phyloP scores from a whole-genome alignment of 1,139 yeast genomes.

The Zygosaccharomyces pseudobailii region DNA sequence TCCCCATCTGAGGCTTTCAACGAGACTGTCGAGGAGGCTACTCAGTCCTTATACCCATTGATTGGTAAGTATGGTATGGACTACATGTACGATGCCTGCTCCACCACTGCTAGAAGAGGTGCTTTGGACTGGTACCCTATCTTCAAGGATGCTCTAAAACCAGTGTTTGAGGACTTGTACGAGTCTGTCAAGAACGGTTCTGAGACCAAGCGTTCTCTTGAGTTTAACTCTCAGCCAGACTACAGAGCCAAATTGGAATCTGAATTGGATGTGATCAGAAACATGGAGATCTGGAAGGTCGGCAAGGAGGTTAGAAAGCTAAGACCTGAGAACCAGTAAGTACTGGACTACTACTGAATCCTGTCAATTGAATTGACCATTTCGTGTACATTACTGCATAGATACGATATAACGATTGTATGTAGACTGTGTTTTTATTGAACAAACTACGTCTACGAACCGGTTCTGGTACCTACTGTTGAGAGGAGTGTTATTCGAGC shows the following conservation, averaged over 20 bases:
- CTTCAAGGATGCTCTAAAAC: conserved; percentile 98
- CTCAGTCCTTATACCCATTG: conserved; percentile 98
- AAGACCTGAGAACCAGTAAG: conserved; percentile 96
- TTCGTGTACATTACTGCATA: conserved; percentile 12
- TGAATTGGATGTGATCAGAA: conserved; percentile 90
- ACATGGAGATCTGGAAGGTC: conserved; percentile 98
- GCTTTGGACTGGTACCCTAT: conserved; percentile 99
- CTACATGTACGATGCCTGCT: conserved; percentile 99
- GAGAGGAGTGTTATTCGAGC: neutral
- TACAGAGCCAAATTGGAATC: conserved; percentile 95
- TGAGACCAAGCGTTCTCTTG: conserved; percentile 97
- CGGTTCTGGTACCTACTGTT: neutral
- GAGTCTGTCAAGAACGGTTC: conserved; percentile 92
- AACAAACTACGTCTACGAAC: conserved; percentile 1
- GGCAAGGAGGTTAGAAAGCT: conserved; percentile 99
- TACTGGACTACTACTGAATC: conserved; percentile 2
- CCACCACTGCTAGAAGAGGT: conserved; percentile 99
- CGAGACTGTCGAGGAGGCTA: conserved; percentile 99
- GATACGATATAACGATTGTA: conserved; percentile 4
- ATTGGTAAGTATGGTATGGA: conserved; percentile 99
- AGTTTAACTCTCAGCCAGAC: conserved; percentile 95
- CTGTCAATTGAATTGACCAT: conserved; percentile 28
- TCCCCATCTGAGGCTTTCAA: conserved; percentile 99
- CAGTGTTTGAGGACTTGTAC: conserved; percentile 94
- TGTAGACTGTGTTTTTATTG: conserved; percentile 3